Base-by-base conservation (phyloP, 768 basidiomycete species). In the Leccinum rimulosum region DNA sequence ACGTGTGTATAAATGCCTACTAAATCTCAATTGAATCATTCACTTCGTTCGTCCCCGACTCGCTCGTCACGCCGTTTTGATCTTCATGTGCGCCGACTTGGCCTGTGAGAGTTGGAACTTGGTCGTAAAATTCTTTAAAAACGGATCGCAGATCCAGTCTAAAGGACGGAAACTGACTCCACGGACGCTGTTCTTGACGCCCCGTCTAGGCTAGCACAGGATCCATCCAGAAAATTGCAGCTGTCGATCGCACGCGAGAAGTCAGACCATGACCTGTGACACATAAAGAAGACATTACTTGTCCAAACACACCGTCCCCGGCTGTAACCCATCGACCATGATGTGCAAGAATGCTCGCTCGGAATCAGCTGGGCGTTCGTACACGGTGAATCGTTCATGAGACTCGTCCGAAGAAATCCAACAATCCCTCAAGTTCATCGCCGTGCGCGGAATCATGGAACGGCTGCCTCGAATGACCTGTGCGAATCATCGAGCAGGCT, bases 181-280 rank as follows among this genome's bases (percentile, higher is more conserved):
- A 27, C 27, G 27, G 27, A 0, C 27, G 27, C 27, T 27, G 27
- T 27, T 27, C 27, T 27, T 27, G 27, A 27, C 77, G 78, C 98
- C 96, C 96, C 4, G 88, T 91, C 96, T 96, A 99, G 0, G 91
- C 83, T 2, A 98, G 77, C 5, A 94, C 93, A 2, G 96, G 95
- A 28, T 28, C 28, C 28, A 68, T 98, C 96, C 22, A 97, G 80
- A 68, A 80, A 88, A 73, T 99, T 96, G 65, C 91, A 92, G 45
- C 89, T 89, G 62, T 49, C 19, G 19, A 17, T 51, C 6, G 22
- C 15, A 7, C 12, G 95, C 3, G 4, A 78, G 95, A 94, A 80
- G 80, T 81, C 50, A 88, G 87, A 79, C 79, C 87, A 63, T 79
- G 79, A 59, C 79, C 79, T 62, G 76, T 79, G 60, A 12, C 35